Base-by-base conservation (phyloP, 352 stramenopile species). In the Elongisporangium anandrum region DNA sequence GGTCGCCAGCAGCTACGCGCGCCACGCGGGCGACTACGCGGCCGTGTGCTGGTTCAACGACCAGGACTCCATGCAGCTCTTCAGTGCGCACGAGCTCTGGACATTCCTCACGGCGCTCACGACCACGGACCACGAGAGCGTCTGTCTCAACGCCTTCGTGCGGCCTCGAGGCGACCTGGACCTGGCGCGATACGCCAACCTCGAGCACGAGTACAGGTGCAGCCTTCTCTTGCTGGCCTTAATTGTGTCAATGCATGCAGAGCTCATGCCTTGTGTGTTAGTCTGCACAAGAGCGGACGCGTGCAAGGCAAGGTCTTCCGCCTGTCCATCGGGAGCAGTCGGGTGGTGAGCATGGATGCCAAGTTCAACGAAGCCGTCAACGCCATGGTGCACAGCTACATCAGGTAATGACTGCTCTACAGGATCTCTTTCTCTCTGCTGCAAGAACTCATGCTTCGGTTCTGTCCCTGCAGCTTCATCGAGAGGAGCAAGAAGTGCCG, bases 181-280 rank as follows among this genome's bases (percentile, higher is more conserved):
- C 53, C 75, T 81, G 23, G 65, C 58, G 15, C 78, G 73, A 29
- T 94, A 87, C 51, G 81, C 80, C 19, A 94, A 90, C 47, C 68
- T 90, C 22, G 82, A 94, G 64, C 73, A 90, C 45, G 79, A 92
- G n/a, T 89, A 78, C 65, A 75, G 60, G 82, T 94, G 74, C 60
- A 16, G 10, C 9, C 34, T 4, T 2, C 29, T n/a, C n/a, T n/a
- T n/a, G n/a, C n/a, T n/a, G n/a, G 34, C 34, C 34, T 15, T 45
- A 9, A 5, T 1, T 10, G 26, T 7, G 70, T 70, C 5, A 4
- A 22, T 49, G 19, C 23, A 8, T 15, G 19, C n/a, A 9, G 54
- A 8, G 19, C 20, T 54, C 12, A 48, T 49, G 38, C 12, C 24
- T 23, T 50, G 26, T 9, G 2, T 26, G 5, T 7, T 19, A 84